Conservation (phyloP, 1,284 basidiomycete species). For the Cutaneotrichosporon arboriforme region DNA sequence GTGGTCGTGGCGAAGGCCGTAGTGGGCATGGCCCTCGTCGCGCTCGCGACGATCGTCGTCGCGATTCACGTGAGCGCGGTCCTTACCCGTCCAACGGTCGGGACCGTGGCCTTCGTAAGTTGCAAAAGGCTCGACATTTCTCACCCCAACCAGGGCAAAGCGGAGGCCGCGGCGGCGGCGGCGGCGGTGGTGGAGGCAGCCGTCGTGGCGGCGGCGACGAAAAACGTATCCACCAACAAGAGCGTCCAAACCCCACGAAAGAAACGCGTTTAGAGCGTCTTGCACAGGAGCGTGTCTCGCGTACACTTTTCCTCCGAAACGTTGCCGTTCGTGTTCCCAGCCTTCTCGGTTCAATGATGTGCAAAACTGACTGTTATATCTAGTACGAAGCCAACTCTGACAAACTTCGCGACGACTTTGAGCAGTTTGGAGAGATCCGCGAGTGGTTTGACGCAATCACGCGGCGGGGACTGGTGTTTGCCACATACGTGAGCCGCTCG, state of each 20-base stretch:
- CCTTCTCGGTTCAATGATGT: not conserved
- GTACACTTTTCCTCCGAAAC: conserved; percentile 94
- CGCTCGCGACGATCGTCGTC: conserved; percentile 49
- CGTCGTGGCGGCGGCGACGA: not conserved
- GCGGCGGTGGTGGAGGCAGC: not conserved
- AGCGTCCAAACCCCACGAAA: conserved; percentile 3
- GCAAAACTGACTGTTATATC: not conserved
- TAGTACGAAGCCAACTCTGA: conserved; percentile 87
- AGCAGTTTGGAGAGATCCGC: conserved; percentile 89
- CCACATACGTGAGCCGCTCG: conserved; percentile 76
- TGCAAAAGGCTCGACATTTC: not conserved
- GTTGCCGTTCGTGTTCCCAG: conserved; percentile 64
- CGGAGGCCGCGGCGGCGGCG: not conserved
- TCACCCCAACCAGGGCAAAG: not conserved
- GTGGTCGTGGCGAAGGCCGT: conserved; percentile 12
- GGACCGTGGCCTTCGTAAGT: conserved; percentile 2
- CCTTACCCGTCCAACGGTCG: not conserved
- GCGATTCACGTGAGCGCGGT: not conserved
- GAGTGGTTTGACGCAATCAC: conserved; percentile 92
- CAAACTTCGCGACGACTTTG: conserved; percentile 77
- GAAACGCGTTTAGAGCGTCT: conserved; percentile 13
- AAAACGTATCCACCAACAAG: not conserved
- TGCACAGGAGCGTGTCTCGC: conserved; percentile 71
- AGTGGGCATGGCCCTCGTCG: conserved; percentile 42
- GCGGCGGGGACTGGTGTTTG: conserved; percentile 93